phyloP scores from a whole-genome alignment of 2,329 filamentous ascomycete genomes.

The Penicillium sp. region DNA sequence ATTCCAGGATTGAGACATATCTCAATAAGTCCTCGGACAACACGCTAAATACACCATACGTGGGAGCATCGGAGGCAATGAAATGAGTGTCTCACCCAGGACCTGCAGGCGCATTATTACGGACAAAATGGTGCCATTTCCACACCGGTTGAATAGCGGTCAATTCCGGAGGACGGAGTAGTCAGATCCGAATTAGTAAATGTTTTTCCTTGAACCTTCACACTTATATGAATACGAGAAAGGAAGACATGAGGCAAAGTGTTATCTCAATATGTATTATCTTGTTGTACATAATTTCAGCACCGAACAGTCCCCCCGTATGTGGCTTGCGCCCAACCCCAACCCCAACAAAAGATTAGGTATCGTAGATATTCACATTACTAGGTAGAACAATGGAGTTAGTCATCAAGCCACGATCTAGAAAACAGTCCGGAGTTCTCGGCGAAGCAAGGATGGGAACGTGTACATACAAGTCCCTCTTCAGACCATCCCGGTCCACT shows the following conservation, averaged over 20 bases:
- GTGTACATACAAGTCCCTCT: slow-evolving; percentile 11
- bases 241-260: not conserved
- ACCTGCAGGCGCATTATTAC: not conserved
- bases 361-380: slow-evolving; percentile 11
- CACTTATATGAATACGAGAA: not conserved
- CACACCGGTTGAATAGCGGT: not conserved
- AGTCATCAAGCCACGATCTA: not conserved
- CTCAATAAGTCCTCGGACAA: not conserved
- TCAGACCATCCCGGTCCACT: slow-evolving; percentile 1
- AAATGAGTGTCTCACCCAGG: slow-evolving; percentile 4
- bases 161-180: not conserved
- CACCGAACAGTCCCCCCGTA: not conserved
- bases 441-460: not conserved
- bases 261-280: not conserved
- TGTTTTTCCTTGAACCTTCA: not conserved
- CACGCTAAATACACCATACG: not conserved
- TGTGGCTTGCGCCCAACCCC: not conserved
- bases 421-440: not conserved
- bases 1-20: slow-evolving; percentile 2
- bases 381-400: not conserved
- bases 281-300: not conserved
- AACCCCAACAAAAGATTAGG: not conserved
- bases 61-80: not conserved
- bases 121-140: not conserved
- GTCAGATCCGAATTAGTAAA: not conserved